Percentiles rank a stretch among this genome's conserved stretches.
phyloP scores from a whole-genome alignment of 495 filamentous ascomycete species.

The Trichoderma virens region DNA sequence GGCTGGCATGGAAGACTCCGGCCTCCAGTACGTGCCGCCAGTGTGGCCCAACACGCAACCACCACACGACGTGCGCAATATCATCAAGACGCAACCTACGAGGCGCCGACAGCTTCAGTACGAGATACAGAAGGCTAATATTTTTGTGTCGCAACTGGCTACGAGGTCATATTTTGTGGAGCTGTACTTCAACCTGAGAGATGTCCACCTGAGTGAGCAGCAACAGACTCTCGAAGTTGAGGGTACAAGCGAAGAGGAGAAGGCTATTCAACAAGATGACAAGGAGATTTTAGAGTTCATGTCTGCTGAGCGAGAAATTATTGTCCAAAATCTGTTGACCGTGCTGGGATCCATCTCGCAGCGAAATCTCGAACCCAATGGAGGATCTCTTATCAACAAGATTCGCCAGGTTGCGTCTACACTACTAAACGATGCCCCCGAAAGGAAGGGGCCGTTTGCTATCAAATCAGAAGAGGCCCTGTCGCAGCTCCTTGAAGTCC shows the following conservation, averaged over 20 bases:
- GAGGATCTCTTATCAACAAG: conserved; percentile 60
- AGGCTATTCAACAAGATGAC: conserved; percentile 41
- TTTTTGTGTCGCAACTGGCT: conserved; percentile 65
- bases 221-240: conserved; percentile 17
- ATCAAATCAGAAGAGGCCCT: conserved; percentile 58
- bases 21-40: conserved; percentile 31
- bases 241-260: conserved; percentile 14
- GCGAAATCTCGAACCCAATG: conserved; percentile 77
- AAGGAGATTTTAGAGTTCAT: conserved; percentile 34
- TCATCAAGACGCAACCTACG: conserved; percentile 24
- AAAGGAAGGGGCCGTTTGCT: conserved; percentile 47
- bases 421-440: conserved; percentile 53
- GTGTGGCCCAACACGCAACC: conserved; percentile 24
- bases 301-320: conserved; percentile 59
- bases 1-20: conserved; percentile 21
- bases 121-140: conserved; percentile 80
- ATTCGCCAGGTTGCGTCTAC: conserved; percentile 72
- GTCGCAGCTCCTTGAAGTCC: conserved; percentile 56
- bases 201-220: conserved; percentile 36
- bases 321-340: conserved; percentile 65
- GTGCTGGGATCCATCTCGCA: conserved; percentile 65
- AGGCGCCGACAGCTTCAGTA: conserved; percentile 55
- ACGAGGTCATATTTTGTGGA: conserved; percentile 77
- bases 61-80: conserved; percentile 29
- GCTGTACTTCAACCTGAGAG: conserved; percentile 63